These are phyloP conservation scores for Helenozyma rhizophorensis DNA, from an alignment of 805 yeast species.

Conservation along the genomic window DNA sequence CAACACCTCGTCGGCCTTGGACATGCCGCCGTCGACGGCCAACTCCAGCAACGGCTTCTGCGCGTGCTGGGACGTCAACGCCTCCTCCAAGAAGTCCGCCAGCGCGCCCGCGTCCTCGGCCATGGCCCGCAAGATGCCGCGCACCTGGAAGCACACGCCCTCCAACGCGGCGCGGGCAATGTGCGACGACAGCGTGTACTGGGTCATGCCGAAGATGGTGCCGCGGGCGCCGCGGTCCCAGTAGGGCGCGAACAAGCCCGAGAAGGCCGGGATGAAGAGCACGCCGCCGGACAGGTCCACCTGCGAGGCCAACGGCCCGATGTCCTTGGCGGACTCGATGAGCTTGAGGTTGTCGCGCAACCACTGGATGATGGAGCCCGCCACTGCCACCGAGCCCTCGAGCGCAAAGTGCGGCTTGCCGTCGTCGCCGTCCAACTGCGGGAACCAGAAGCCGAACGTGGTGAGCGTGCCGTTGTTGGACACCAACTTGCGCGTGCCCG, in stretches of 20 bases:
- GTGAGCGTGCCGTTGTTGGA: slow-evolving; percentile 81
- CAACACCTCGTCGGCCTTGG: slow-evolving; percentile 84
- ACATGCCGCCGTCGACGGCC: slow-evolving; percentile 95
- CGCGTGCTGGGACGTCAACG: slow-evolving; percentile 41
- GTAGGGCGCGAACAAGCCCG: slow-evolving; percentile 92
- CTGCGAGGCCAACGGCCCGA: slow-evolving; percentile 84
- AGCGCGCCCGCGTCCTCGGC: slow-evolving; percentile 71
- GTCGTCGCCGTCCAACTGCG: slow-evolving; percentile 46
- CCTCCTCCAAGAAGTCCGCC: slow-evolving; percentile 54
- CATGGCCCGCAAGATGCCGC: slow-evolving; percentile 90
- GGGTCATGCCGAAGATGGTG: slow-evolving; percentile 88
- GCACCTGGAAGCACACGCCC: slow-evolving; percentile 90
- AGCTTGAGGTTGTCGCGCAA: slow-evolving; percentile 83
- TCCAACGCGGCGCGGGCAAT: slow-evolving; percentile 93
- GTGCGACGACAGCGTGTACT: slow-evolving; percentile 86
- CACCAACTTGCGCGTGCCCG: slow-evolving; percentile 68
- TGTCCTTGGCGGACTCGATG: slow-evolving; percentile 76
- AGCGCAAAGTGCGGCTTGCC: slow-evolving; percentile 76
- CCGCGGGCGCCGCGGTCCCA: slow-evolving; percentile 95
- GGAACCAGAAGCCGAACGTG: slow-evolving; percentile 89
- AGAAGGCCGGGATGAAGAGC: slow-evolving; percentile 90
- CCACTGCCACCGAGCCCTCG: slow-evolving; percentile 95
- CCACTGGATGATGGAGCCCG: slow-evolving; percentile 94
- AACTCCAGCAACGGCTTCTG: slow-evolving; percentile 45
- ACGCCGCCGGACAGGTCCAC: slow-evolving; percentile 86